These are phyloP conservation scores for Alternaria sp. DNA, from an alignment of 2,329 filamentous ascomycete species.

Conservation along the genomic window DNA sequence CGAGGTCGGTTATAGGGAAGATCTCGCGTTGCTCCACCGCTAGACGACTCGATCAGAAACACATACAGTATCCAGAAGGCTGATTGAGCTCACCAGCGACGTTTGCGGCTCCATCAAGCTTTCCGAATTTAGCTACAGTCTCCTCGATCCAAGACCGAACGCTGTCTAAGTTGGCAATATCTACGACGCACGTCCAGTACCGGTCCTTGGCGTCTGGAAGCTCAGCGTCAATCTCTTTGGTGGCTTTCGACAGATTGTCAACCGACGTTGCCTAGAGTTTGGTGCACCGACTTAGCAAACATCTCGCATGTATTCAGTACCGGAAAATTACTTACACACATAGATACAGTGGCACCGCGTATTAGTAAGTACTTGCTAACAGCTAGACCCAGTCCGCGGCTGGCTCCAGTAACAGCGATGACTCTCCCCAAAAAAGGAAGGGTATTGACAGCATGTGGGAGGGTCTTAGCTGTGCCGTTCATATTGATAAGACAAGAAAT, in stretches of 20 bases:
- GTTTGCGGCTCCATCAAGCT: conserved; percentile 50
- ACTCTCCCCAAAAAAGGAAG: not conserved
- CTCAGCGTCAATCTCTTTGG: conserved; percentile 1
- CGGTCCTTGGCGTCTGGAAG: conserved; percentile 2
- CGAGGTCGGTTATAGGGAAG: conserved; percentile 14
- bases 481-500: not conserved
- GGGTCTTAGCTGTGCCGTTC: not conserved
- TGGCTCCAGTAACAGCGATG: conserved; percentile 2
- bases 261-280: not conserved
- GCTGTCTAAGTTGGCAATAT: not conserved
- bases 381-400: not conserved
- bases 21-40: conserved; percentile 7
- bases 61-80: too few species aligned
- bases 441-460: conserved; percentile 3
- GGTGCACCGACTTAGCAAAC: not conserved
- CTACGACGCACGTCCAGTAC: conserved; percentile 1
- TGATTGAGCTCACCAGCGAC: conserved; percentile 44
- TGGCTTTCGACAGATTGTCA: not conserved
- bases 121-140: conserved; percentile 44
- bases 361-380: conserved; percentile 3
- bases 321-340: not conserved
- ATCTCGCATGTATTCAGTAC: too few species aligned
- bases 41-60: not conserved
- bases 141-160: conserved; percentile 41
- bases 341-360: not conserved